Conservation (phyloP, 176 grass and related monocot genomes). For the Aegilops speltoides region DNA sequence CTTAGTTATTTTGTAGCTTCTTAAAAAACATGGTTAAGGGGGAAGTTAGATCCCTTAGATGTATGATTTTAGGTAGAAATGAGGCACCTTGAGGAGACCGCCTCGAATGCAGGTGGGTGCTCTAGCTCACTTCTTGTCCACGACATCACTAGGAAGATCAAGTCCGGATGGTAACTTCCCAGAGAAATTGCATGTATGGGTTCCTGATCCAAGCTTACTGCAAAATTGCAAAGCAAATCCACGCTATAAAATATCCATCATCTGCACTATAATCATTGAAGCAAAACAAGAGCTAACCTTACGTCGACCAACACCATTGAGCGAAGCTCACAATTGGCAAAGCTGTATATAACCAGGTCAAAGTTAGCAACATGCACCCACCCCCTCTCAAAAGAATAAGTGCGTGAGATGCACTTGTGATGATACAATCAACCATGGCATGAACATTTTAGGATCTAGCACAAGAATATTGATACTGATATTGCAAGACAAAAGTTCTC, state of each 20-base stretch:
- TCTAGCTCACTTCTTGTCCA: conserved; percentile 16
- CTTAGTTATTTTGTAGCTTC: no score
- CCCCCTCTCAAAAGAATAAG: no score
- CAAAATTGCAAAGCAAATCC: neutral
- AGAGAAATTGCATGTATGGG: conserved; percentile 46
- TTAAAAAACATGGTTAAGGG: no score
- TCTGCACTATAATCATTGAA: neutral
- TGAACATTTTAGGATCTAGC: neutral
- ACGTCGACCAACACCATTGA: conserved; percentile 77
- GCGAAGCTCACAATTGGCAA: conserved; percentile 84
- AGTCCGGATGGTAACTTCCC: conserved; percentile 47
- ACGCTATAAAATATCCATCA: neutral
- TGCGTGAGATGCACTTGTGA: neutral
- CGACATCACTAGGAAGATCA: conserved; percentile 52
- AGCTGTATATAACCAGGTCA: conserved; percentile 42
- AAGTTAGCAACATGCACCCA: conserved; percentile 4
- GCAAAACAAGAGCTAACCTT: conserved; percentile 43
- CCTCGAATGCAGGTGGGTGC: no score
- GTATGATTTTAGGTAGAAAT: no score
- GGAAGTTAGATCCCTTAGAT: no score
- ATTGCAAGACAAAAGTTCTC: no score
- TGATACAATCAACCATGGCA: neutral
- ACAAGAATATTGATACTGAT: no score
- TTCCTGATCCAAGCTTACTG: conserved; percentile 56
- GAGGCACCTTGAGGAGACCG: no score